These are phyloP conservation scores for Butyriboletus loyo DNA, from an alignment of 768 basidiomycete genomes.

Conservation along the genomic window DNA sequence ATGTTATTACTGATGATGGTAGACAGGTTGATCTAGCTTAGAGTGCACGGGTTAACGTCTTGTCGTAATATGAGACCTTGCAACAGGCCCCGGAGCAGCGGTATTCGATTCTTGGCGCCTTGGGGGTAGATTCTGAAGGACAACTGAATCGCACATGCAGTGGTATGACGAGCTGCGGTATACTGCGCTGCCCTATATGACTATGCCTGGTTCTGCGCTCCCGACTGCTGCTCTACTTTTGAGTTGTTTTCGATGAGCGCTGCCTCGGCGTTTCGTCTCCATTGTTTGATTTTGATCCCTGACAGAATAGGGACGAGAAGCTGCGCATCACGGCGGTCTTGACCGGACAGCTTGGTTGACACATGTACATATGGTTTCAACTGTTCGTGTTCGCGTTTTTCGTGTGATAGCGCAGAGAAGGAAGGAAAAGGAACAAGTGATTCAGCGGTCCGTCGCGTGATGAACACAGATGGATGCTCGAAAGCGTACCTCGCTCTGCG, in stretches of 20 bases:
- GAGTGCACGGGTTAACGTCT: no score
- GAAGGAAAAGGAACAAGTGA: neutral
- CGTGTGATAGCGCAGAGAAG: neutral
- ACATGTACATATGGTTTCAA: slow-evolving; percentile 30
- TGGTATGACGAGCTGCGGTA: no score
- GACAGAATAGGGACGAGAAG: slow-evolving; percentile 24
- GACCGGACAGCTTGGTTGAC: slow-evolving; percentile 19
- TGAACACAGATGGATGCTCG: neutral
- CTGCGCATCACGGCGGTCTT: slow-evolving; percentile 26
- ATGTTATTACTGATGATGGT: no score
- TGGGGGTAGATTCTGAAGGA: no score
- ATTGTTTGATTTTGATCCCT: slow-evolving; percentile 25
- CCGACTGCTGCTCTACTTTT: neutral
- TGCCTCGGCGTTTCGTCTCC: slow-evolving; percentile 21
- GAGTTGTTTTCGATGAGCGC: neutral
- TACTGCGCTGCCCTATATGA: no score
- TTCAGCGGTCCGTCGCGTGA: neutral
- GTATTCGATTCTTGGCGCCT: no score
- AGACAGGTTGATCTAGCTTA: no score
- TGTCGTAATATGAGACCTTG: no score
- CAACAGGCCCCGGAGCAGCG: no score
- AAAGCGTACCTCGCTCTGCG: slow-evolving; percentile 50
- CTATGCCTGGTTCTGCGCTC: neutral
- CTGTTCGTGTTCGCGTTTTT: slow-evolving; percentile 5
- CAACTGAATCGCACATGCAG: no score